These are phyloP conservation scores for Microbotryum silenes-acaulis DNA, from an alignment of 1,284 basidiomycete species.

Conservation along the genomic window DNA sequence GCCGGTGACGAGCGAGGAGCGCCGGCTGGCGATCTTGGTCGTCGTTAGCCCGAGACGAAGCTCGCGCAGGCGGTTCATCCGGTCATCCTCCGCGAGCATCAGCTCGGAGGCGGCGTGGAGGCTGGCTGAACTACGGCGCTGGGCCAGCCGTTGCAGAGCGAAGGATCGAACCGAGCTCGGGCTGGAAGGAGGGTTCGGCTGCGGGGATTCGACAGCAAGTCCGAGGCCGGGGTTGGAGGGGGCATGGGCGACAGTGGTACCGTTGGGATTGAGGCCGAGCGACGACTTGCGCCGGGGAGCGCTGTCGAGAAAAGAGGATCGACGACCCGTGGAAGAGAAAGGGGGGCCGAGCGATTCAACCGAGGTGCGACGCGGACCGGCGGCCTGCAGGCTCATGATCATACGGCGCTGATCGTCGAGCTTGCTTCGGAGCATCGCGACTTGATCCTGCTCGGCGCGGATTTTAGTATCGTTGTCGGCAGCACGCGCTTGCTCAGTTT, in stretches of 20 bases:
- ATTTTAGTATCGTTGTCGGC: conserved; percentile 55
- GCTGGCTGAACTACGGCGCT: conserved; percentile 22
- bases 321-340: conserved; percentile 45
- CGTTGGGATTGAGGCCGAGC: conserved; percentile 30
- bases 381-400: conserved; percentile 77
- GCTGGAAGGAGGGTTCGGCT: not conserved
- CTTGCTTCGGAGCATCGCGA: conserved; percentile 67
- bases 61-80: conserved; percentile 17
- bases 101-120: conserved; percentile 3
- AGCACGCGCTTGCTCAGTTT: conserved; percentile 50
- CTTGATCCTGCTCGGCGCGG: conserved; percentile 71
- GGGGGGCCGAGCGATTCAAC: not conserved
- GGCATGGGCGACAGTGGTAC: conserved; percentile 1
- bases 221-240: conserved; percentile 11
- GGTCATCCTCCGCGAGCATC: conserved; percentile 20
- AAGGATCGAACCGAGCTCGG: not conserved
- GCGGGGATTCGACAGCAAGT: conserved; percentile 10
- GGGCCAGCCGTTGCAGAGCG: conserved; percentile 13
- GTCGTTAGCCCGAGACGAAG: conserved; percentile 21
- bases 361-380: conserved; percentile 33
- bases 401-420: conserved; percentile 86
- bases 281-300: conserved; percentile 53
- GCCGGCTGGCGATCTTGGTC: conserved; percentile 17
- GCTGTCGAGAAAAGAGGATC: conserved; percentile 54
- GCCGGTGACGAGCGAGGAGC: conserved; percentile 15